Conservation (phyloP, 345 rosid genomes). For the Crucihimalaya himalaica region DNA sequence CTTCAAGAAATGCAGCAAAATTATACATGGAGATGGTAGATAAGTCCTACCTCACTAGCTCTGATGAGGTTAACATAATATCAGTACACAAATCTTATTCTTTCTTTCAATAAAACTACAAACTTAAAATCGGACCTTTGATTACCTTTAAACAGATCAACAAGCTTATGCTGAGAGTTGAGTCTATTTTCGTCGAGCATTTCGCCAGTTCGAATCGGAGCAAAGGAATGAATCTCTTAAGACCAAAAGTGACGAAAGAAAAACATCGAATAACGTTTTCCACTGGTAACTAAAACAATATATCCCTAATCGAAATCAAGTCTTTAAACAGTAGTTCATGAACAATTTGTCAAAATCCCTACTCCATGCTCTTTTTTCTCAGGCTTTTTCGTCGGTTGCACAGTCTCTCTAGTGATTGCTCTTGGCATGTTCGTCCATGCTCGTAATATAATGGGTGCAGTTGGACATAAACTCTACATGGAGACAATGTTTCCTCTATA, state of each 20-base stretch:
- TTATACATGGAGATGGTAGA: constrained; percentile 48
- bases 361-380: constrained; percentile 6
- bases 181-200: constrained; percentile 61
- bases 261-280: constrained; percentile 58
- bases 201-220: constrained; percentile 58
- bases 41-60: constrained; percentile 48
- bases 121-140: not conserved
- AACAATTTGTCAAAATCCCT: not conserved
- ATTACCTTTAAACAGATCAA: constrained; percentile 37
- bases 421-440: constrained; percentile 43
- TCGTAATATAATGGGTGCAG: constrained; percentile 36
- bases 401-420: constrained; percentile 51
- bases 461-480: constrained; percentile 49
- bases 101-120: not conserved
- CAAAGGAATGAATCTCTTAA: constrained; percentile 59
- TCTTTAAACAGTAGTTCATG: not conserved
- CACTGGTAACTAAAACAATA: constrained; percentile 40
- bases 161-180: constrained; percentile 60
- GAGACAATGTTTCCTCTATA: constrained; percentile 66
- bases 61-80: constrained; percentile 41
- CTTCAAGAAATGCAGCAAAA: constrained; percentile 45
- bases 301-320: not conserved
- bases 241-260: constrained; percentile 58
- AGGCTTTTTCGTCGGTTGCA: constrained; percentile 67
- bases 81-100: not conserved